Evolutionary conservation across 495 filamentous ascomycete genomes (phyloP).

Genomic region (Lepraria neglecta): DNA sequence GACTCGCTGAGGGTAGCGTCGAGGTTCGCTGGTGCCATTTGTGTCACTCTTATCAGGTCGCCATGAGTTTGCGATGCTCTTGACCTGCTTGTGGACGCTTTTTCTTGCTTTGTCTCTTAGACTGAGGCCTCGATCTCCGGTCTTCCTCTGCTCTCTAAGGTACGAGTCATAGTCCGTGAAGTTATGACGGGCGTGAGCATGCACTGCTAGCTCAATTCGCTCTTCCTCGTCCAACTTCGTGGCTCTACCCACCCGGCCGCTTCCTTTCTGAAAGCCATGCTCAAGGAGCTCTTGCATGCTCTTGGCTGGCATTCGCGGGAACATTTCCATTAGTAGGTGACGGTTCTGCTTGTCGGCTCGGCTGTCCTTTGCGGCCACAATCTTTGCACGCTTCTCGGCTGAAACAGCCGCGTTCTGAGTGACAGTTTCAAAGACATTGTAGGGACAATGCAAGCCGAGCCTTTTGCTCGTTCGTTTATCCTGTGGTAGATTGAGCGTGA

Average conservation of each 20-base stretch:
- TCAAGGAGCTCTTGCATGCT: background rate
- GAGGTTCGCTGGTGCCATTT: background rate
- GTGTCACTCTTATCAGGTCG: background rate
- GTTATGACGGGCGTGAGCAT: slow-evolving; percentile 74
- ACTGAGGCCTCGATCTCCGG: slow-evolving; percentile 26
- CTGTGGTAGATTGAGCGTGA: background rate
- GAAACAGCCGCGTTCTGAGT: background rate
- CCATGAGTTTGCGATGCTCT: slow-evolving; percentile 7
- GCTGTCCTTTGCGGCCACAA: slow-evolving; percentile 12
- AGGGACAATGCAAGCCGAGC: slow-evolving; percentile 15
- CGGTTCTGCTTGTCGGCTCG: background rate
- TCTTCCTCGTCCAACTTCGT: background rate
- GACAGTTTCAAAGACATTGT: slow-evolving; percentile 1
- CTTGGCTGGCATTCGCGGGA: background rate
- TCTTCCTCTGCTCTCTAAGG: slow-evolving; percentile 39
- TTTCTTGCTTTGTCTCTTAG: slow-evolving; percentile 6
- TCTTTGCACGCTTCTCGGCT: slow-evolving; percentile 9
- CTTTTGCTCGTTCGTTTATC: slow-evolving; percentile 6
- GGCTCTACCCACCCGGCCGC: slow-evolving; percentile 8
- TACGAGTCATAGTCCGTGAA: slow-evolving; percentile 73
- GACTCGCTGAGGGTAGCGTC: background rate
- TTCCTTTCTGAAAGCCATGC: slow-evolving; percentile 21
- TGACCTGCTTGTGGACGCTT: background rate
- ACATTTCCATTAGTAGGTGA: background rate
- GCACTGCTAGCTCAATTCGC: slow-evolving; percentile 53